Evolutionary conservation across 1,284 basidiomycete genomes (phyloP), one percentile per base, ranked within the genome.

Genomic region (Rhizopogon hawkerae): DNA sequence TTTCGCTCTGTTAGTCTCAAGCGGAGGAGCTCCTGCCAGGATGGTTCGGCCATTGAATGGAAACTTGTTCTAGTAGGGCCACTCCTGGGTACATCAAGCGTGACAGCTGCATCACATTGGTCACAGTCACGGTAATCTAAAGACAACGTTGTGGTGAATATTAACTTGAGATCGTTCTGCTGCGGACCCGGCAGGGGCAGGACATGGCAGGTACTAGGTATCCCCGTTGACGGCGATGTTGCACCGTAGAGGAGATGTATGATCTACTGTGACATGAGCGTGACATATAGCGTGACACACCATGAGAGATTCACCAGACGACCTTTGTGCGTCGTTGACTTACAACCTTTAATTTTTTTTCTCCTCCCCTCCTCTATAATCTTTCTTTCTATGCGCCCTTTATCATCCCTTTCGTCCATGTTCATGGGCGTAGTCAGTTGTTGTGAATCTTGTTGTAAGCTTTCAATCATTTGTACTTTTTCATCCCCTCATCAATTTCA

Each of bases 11-110:
- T 75, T 34, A 94, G 78, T 54, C 89, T 79, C 38, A 83, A 71
- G 48, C 89, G 78, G 46, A 89, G 73, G 54, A 79, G 74, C 65
- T 89, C 85, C 68, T 89, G 86, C 87, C 86, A 89, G 58, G 76
- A 71, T 36, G 87, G 85, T 66, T 88, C 87, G 48, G 82, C 82
- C 87, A 89, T 89, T 29, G 29, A 43, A 33, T 89, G 29, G 29
- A 43, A 33, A 9, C 21, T 21, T 21, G 8, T 5, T 13, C 16
- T 16, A 16, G 16, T 16, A 16, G 16, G 16, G 1, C 16, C 16
- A 16, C 16, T 16, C 16, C 16, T 16, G 21, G 21, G 21, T 5
- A 21, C 3, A 21, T 21, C 3, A 21, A 49, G 13, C 47, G 47
- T 35, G 47, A 46, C 42, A 46, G 3, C 14, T 16, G 3, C 1